These are phyloP conservation scores for Austroboletus eburneus DNA, from an alignment of 768 basidiomycete species.

Conservation along the genomic window DNA sequence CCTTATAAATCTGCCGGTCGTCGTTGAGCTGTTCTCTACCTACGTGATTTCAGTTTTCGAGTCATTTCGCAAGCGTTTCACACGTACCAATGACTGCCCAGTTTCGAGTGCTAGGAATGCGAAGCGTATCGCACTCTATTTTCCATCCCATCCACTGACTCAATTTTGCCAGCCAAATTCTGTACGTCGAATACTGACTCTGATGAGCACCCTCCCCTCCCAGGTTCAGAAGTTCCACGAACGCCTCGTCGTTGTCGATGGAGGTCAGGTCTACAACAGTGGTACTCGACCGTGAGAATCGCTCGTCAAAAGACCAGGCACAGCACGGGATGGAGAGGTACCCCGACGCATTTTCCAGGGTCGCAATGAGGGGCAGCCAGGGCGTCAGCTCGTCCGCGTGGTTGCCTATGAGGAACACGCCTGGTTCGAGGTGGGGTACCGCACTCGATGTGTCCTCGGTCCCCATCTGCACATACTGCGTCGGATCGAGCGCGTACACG, in stretches of 20 bases:
- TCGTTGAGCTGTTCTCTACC: constrained; percentile 26
- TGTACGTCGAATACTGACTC: constrained; percentile 77
- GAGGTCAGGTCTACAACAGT: constrained; percentile 14
- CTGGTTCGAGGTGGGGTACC: constrained; percentile 36
- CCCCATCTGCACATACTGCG: constrained; percentile 1
- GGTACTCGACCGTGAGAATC: constrained; percentile 45
- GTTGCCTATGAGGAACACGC: constrained; percentile 84
- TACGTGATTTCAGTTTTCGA: constrained; percentile 2
- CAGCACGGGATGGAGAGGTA: constrained; percentile 90
- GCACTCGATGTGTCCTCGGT: background rate
- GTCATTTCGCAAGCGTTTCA: background rate
- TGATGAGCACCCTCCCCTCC: constrained; percentile 57
- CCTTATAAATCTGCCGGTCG: constrained; percentile 7
- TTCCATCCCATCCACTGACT: constrained; percentile 78
- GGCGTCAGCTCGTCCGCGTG: constrained; percentile 97
- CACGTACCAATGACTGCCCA: constrained; percentile 85
- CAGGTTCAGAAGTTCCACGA: constrained; percentile 48
- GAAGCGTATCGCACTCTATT: constrained; percentile 77
- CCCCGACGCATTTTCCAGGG: constrained; percentile 54
- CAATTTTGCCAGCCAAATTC: constrained; percentile 80
- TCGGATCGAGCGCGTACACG: constrained; percentile 70
- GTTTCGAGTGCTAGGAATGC: constrained; percentile 92
- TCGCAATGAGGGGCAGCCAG: constrained; percentile 84
- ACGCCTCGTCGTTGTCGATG: constrained; percentile 23
- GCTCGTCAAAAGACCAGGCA: constrained; percentile 72